Conservation (phyloP, 192 early-diverging fungal genomes). For the Paraglomus brasilianum region DNA sequence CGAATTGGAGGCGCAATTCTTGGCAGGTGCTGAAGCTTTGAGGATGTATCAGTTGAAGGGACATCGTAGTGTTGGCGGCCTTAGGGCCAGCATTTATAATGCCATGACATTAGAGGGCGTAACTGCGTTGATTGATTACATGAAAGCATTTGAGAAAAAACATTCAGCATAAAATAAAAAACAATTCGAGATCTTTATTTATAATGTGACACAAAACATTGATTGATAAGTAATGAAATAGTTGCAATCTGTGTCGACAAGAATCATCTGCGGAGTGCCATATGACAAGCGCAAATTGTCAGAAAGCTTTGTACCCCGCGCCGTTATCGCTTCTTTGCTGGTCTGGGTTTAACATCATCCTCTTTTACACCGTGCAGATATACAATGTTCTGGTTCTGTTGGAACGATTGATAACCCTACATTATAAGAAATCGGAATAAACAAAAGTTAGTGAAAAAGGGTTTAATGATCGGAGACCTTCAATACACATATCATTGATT, state of each 20-base stretch:
- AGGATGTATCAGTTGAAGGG: conserved; percentile 91
- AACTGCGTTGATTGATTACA: conserved; percentile 71
- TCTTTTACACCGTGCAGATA: conserved; percentile 29
- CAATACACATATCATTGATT: background rate
- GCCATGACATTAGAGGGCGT: conserved; percentile 86
- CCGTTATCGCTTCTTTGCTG: conserved; percentile 15
- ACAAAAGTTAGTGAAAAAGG: no score
- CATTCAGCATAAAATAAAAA: conserved; percentile 33
- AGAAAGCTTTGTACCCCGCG: no score
- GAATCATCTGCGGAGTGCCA: no score
- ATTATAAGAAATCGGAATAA: no score
- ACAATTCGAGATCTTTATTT: background rate
- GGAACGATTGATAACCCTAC: background rate
- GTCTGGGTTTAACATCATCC: conserved; percentile 30
- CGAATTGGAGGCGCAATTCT: conserved; percentile 79
- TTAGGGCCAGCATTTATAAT: conserved; percentile 93
- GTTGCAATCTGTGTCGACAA: no score
- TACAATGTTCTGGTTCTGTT: background rate
- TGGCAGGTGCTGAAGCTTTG: conserved; percentile 72
- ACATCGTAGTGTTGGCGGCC: conserved; percentile 92
- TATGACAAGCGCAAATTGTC: no score
- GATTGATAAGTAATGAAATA: no score
- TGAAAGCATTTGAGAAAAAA: conserved; percentile 78
- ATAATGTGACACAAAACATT: no score
- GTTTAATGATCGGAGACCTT: background rate